phyloP scores from a whole-genome alignment of 495 filamentous ascomycete species.

The Platismatia glauca region DNA sequence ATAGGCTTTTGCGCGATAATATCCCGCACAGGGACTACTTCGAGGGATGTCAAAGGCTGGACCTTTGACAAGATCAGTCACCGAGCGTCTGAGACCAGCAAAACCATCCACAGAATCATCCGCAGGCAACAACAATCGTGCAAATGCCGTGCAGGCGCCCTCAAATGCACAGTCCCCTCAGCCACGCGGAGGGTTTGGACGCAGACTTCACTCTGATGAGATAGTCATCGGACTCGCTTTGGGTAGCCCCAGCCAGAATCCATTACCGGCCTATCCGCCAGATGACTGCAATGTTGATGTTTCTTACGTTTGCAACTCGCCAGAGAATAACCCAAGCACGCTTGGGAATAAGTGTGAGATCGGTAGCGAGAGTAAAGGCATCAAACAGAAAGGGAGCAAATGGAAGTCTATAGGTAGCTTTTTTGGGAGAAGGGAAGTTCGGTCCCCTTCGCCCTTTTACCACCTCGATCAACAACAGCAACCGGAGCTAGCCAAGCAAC shows the following conservation, averaged over 20 bases:
- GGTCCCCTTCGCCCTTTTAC: slow-evolving; percentile 27
- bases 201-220: slow-evolving; percentile 21
- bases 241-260: slow-evolving; percentile 40
- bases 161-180: neutral
- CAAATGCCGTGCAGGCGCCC: neutral
- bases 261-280: slow-evolving; percentile 22
- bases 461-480: slow-evolving; percentile 18
- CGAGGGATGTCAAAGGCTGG: slow-evolving; percentile 14
- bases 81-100: neutral
- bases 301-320: neutral
- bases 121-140: neutral
- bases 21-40: neutral
- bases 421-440: slow-evolving; percentile 37
- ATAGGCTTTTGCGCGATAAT: neutral
- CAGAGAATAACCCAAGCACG: slow-evolving; percentile 9
- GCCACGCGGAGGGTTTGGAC: slow-evolving; percentile 1
- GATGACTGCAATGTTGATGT: slow-evolving; percentile 7
- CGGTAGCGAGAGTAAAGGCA: slow-evolving; percentile 9
- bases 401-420: slow-evolving; percentile 50
- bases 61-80: slow-evolving; percentile 12
- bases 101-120: neutral
- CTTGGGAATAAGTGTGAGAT: slow-evolving; percentile 14
- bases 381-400: slow-evolving; percentile 41
- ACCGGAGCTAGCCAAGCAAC: neutral
- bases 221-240: slow-evolving; percentile 46